Base-by-base conservation (phyloP, 441 rosid genomes). In the Sinapis alba region DNA sequence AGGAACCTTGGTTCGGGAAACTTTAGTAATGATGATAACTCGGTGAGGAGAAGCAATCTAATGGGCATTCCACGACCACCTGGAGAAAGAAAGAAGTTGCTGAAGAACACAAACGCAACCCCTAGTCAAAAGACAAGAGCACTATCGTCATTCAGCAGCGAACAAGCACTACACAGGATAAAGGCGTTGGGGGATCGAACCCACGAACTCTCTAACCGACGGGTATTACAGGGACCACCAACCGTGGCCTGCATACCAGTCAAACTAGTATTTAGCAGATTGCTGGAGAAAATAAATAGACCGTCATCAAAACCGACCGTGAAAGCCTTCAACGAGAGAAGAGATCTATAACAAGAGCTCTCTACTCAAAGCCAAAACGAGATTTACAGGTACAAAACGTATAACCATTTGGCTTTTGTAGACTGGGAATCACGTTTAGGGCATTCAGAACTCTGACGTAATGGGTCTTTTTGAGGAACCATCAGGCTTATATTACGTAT, bases 171-270 rank as follows among this genome's bases (percentile, higher is more conserved):
- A 16, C 65, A 23, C 18, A 69, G 84, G 65, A 53, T 69, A 24
- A 88, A 83, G 79, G 67, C 82, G 0, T 11, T 63, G 21, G 82
- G 77, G 47, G 81, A 76, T 38, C 76, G 78, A 65, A 76, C 84
- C 65, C 91, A 80, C 36, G 94, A 88, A 66, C 81, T 89, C 54
- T 83, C 94, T 59, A 89, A 94, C 79, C 69, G 79, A 78, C 89
- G 88, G 7, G 90, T 85, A 56, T 79, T 94, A 62, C 76, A 89
- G 0, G 82, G 87, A 72, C 94, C 88, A 43, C 87, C 99, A 58
- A 93, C 99, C 7, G 99, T 96, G 78, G 88, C 98, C 24, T 94
- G 98, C 86, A 94, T 96, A 83, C 99, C 99, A 13, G 92, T 94
- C 67, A 96, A 92, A 78, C 88, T 96, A 84, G 98, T 89, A 21